Evolutionary conservation across 129 eudicot species (phyloP), one percentile per base, ranked within the genome.

Genomic region (Tagetes patula): DNA sequence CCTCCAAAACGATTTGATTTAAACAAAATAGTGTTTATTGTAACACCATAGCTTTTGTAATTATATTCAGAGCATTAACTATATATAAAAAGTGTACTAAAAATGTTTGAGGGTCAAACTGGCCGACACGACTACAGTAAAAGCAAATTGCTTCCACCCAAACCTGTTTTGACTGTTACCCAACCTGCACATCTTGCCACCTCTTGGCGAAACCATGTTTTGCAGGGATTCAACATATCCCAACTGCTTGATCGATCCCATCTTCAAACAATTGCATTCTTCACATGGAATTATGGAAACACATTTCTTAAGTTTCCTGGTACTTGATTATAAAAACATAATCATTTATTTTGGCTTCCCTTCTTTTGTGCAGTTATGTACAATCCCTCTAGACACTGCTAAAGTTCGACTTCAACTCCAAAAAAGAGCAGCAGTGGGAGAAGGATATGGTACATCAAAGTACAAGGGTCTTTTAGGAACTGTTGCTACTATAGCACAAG

Each of bases 331-430:
- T 0, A 34, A 67, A 13, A 32, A 54, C n/a, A 34, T 20, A 45
- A 45, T 61, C 8, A 36, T 33, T 48, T 37, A 47, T 20, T 8
- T 6, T 3, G 7, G 11, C 27, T 7, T 49, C 71, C 40, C 27
- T 55, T 46, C 13, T 34, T 41, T 42, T 73, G 72, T 78, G 85
- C 88, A 94, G 98, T 68, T 94, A 68, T 88, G 96, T 84, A 94
- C 98, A 14, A 77, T 94, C 63, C 98, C 98, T 70, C 77, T 94
- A 68, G 98, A 94, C 82, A 90, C 90, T 14, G 98, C 96, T 63
- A 94, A 94, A 84, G 98, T 94, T 50, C 83, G 98, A 84, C 96
- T 94, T 73, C 98, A 94, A 81, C 92, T 94, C 65, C 98, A 94
- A 63, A 90, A 86, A 82, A 86, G 84, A 82, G 81, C 84, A 13